These are phyloP conservation scores for Xylaria sp. DNA, from an alignment of 2,329 filamentous ascomycete genomes.

Conservation along the genomic window DNA sequence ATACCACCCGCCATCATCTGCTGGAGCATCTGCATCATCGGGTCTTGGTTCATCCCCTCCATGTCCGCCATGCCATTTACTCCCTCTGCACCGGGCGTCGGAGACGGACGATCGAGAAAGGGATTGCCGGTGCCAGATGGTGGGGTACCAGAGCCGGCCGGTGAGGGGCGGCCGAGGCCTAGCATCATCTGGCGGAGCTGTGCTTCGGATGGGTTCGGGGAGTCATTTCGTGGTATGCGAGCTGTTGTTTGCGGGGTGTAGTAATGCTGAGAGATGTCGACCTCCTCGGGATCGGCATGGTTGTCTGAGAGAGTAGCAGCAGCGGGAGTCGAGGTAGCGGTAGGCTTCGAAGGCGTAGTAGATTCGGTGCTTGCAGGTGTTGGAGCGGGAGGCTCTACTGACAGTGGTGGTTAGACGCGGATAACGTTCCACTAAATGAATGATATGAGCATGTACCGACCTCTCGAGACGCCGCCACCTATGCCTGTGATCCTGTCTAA, in stretches of 20 bases:
- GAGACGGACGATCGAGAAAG: conserved; percentile 37
- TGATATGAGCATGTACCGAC: conserved; percentile 45
- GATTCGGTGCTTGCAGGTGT: conserved; percentile 38
- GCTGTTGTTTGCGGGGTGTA: conserved; percentile 65
- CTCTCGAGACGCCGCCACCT: conserved; percentile 65
- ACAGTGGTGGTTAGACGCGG: conserved; percentile 28
- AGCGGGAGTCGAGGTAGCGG: conserved; percentile 40
- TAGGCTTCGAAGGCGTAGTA: conserved; percentile 16
- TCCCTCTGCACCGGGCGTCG: conserved; percentile 47
- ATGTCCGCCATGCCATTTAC: conserved; percentile 43
- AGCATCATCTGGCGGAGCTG: conserved; percentile 73
- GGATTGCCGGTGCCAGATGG: conserved; percentile 39
- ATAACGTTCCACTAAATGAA: neutral
- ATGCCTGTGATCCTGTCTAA: conserved; percentile 80
- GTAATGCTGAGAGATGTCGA: conserved; percentile 81
- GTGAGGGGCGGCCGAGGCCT: conserved; percentile 58
- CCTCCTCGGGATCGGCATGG: conserved; percentile 75
- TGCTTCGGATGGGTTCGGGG: conserved; percentile 61
- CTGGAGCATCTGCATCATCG: conserved; percentile 78
- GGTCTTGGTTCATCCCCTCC: conserved; percentile 60
- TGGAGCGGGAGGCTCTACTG: conserved; percentile 49
- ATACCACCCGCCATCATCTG: conserved; percentile 65
- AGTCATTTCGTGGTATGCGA: conserved; percentile 51
- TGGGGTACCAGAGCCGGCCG: conserved; percentile 35
- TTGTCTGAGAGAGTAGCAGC: conserved; percentile 49